A percentile compares a stretch with the other conserved stretches of the same genome.
Evolutionary conservation across 805 yeast genomes (phyloP).

Genomic region (Cyberlindnera euphorbiiphila): DNA sequence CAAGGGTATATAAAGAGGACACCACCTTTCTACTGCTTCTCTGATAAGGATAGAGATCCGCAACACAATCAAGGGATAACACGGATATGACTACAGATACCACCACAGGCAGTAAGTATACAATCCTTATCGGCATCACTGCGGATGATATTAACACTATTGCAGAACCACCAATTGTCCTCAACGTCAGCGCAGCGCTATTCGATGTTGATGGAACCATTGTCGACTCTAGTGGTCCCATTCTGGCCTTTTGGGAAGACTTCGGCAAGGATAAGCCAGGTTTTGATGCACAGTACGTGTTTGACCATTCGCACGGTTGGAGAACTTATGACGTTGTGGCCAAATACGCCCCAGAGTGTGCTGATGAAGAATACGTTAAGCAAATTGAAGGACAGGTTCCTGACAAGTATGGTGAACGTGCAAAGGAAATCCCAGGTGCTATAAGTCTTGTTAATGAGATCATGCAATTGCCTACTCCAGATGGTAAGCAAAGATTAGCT

Average conservation of each 20-base stretch:
- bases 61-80: too few species aligned
- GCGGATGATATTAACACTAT: background rate
- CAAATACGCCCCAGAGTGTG: conserved; percentile 70
- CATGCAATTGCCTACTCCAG: conserved; percentile 26
- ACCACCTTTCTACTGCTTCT: too few species aligned
- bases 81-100: too few species aligned
- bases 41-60: too few species aligned
- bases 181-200: conserved; percentile 45
- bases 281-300: conserved; percentile 67
- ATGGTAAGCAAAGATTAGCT: conserved; percentile 63
- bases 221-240: conserved; percentile 75
- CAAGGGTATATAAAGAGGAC: too few species aligned
- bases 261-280: conserved; percentile 64
- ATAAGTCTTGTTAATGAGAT: conserved; percentile 54
- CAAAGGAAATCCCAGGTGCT: conserved; percentile 75
- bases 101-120: too few species aligned
- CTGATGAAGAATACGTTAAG: conserved; percentile 55
- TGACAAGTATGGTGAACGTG: conserved; percentile 63
- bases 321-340: conserved; percentile 75
- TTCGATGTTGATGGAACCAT: conserved; percentile 87
- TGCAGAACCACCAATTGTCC: conserved; percentile 13
- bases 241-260: conserved; percentile 76
- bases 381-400: conserved; percentile 70
- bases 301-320: conserved; percentile 75
- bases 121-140: too few species aligned